phyloP scores from a whole-genome alignment of 2,329 filamentous ascomycete genomes.

The Cladophialophora yegresii region DNA sequence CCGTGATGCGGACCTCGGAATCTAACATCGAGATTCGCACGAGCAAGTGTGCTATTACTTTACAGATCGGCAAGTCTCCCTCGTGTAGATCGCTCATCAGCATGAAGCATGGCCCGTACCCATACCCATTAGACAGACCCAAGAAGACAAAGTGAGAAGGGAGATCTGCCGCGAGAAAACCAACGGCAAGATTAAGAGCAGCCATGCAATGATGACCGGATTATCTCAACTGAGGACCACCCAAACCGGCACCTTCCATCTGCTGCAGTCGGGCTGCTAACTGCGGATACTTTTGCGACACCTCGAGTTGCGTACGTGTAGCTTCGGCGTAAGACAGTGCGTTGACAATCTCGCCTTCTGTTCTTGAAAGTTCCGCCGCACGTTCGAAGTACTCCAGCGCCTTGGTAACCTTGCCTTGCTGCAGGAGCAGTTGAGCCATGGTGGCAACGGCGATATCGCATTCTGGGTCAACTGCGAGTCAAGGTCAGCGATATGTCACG shows the following conservation, averaged over 20 bases:
- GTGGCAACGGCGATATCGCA: slow-evolving; percentile 98
- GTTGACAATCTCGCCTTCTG: slow-evolving; percentile 93
- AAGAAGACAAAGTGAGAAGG: slow-evolving; percentile 27
- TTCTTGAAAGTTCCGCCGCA: slow-evolving; percentile 89
- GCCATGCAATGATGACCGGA: neutral
- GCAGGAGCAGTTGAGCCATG: slow-evolving; percentile 94
- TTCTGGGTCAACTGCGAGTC: slow-evolving; percentile 84
- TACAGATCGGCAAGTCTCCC: slow-evolving; percentile 23
- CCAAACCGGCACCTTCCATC: slow-evolving; percentile 48
- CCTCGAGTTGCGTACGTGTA: slow-evolving; percentile 90
- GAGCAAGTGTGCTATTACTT: slow-evolving; percentile 21
- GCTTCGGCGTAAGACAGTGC: slow-evolving; percentile 96
- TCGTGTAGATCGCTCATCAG: slow-evolving; percentile 29
- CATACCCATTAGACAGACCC: neutral
- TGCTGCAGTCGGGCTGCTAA: slow-evolving; percentile 70
- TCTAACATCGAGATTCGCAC: slow-evolving; percentile 3
- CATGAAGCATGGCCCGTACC: slow-evolving; percentile 8
- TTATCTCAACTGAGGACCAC: slow-evolving; percentile 29
- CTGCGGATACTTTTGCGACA: slow-evolving; percentile 82
- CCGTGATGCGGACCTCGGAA: slow-evolving; percentile 14
- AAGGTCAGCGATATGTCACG: slow-evolving; percentile 25
- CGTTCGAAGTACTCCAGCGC: slow-evolving; percentile 96
- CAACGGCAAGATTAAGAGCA: slow-evolving; percentile 15
- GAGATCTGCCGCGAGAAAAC: slow-evolving; percentile 13
- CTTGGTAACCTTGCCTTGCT: slow-evolving; percentile 95